phyloP scores from a whole-genome alignment of 805 yeast genomes.

The Torulaspora delbrueckii region DNA sequence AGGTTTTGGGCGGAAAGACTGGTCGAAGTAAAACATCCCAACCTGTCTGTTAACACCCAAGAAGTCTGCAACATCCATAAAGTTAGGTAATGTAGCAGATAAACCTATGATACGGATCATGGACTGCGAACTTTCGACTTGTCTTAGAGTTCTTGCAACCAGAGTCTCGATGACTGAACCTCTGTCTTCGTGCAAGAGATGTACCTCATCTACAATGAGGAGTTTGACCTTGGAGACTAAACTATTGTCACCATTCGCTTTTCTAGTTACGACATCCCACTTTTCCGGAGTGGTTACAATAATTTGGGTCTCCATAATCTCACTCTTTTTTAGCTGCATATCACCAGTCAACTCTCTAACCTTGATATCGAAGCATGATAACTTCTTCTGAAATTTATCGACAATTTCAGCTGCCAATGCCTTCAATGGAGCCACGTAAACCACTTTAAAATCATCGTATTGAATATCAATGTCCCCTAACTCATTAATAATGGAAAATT shows the following conservation, averaged over 20 bases:
- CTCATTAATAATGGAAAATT: constrained; percentile 53
- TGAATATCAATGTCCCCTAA: constrained; percentile 58
- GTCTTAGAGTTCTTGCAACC: constrained; percentile 90
- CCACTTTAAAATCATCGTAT: constrained; percentile 80
- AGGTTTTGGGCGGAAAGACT: constrained; percentile 90
- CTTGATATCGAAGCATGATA: constrained; percentile 78
- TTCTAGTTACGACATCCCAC: constrained; percentile 97
- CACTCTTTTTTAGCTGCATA: constrained; percentile 82
- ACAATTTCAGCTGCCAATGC: constrained; percentile 97
- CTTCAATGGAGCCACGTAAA: constrained; percentile 89
- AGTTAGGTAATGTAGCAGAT: constrained; percentile 91
- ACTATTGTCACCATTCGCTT: constrained; percentile 83
- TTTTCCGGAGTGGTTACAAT: constrained; percentile 94
- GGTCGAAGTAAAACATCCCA: constrained; percentile 94
- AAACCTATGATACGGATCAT: constrained; percentile 92
- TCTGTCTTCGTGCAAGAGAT: constrained; percentile 92
- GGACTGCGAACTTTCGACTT: constrained; percentile 89
- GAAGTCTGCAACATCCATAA: constrained; percentile 89
- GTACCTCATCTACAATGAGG: constrained; percentile 93
- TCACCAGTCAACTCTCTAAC: constrained; percentile 93
- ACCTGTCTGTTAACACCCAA: constrained; percentile 82
- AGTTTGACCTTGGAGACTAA: constrained; percentile 78
- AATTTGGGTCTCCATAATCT: constrained; percentile 75
- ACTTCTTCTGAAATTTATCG: constrained; percentile 72
- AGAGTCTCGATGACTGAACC: constrained; percentile 96